Percentiles rank a stretch among this genome's conserved stretches.
Evolutionary conservation across 2,329 filamentous ascomycete genomes (phyloP).

Genomic region (Fusarium sp.): DNA sequence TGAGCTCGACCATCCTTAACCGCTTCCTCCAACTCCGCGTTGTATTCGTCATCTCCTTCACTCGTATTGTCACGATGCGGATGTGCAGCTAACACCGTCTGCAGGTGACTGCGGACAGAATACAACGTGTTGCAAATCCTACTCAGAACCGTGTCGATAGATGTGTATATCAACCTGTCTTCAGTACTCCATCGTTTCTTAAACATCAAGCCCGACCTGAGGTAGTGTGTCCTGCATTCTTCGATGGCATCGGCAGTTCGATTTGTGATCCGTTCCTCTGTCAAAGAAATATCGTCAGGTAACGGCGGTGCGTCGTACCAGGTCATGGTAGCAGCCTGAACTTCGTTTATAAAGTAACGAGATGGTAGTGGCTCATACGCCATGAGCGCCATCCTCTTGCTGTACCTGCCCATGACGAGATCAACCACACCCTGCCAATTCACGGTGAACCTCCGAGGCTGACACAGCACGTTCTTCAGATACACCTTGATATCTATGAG

Average conservation of each 20-base stretch:
- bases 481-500: conserved; percentile 56
- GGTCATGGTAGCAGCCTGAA: conserved; percentile 56
- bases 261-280: conserved; percentile 48
- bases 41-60: not conserved
- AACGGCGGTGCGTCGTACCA: conserved; percentile 57
- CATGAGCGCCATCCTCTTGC: conserved; percentile 63
- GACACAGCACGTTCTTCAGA: conserved; percentile 57
- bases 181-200: conserved; percentile 52
- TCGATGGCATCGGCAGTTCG: conserved; percentile 55
- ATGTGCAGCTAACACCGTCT: conserved; percentile 28
- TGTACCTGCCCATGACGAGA: conserved; percentile 73
- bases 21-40: conserved; percentile 26
- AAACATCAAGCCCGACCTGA: conserved; percentile 48
- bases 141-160: conserved; percentile 55
- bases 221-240: conserved; percentile 62
- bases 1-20: conserved; percentile 33
- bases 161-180: conserved; percentile 60
- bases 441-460: conserved; percentile 50
- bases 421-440: conserved; percentile 78
- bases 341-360: conserved; percentile 50
- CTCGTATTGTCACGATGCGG: conserved; percentile 15
- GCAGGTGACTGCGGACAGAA: conserved; percentile 37
- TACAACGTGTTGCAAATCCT: conserved; percentile 55
- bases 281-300: conserved; percentile 38
- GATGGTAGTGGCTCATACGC: conserved; percentile 46